These are phyloP conservation scores for Linum lewisii DNA, from an alignment of 345 rosid genomes.

Conservation along the genomic window DNA sequence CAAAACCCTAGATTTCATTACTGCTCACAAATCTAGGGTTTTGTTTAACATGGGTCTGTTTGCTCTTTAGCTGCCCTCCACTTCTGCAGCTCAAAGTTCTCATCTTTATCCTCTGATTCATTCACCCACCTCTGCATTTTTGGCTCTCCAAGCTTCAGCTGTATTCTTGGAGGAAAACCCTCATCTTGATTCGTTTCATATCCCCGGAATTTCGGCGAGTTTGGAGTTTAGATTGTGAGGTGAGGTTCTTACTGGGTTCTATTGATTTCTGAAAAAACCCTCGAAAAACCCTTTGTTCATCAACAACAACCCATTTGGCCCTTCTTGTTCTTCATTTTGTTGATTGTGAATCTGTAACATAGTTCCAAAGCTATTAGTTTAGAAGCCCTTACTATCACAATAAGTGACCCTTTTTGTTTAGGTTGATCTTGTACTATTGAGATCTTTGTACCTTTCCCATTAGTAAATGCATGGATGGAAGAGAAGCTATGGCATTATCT, in stretches of 20 bases:
- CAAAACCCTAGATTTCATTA: slow-evolving; percentile 17
- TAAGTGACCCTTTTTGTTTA: not conserved
- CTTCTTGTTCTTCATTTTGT: too few species aligned
- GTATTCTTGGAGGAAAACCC: not conserved
- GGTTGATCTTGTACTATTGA: not conserved
- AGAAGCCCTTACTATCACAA: too few species aligned
- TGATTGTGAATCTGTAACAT: too few species aligned
- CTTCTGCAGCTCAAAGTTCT: not conserved
- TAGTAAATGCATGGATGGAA: slow-evolving; percentile 95
- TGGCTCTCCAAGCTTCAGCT: not conserved
- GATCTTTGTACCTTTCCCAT: slow-evolving; percentile 8
- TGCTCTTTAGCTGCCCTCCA: not conserved
- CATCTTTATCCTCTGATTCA: slow-evolving; percentile 1
- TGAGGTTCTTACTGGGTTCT: not conserved
- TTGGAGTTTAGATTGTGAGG: not conserved
- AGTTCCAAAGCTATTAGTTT: too few species aligned
- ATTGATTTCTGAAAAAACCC: not conserved
- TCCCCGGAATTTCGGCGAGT: not conserved
- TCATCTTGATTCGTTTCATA: not conserved
- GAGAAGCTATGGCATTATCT: slow-evolving; percentile 86
- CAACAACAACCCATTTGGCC: too few species aligned
- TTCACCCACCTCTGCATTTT: slow-evolving; percentile 6
- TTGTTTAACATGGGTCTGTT: slow-evolving; percentile 1
- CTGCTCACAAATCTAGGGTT: slow-evolving; percentile 15
- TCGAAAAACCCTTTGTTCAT: not conserved